Evolutionary conservation across 208 protist species (phyloP), one percentile per base, ranked within the genome.

Genomic region (Polymyxa betae): DNA sequence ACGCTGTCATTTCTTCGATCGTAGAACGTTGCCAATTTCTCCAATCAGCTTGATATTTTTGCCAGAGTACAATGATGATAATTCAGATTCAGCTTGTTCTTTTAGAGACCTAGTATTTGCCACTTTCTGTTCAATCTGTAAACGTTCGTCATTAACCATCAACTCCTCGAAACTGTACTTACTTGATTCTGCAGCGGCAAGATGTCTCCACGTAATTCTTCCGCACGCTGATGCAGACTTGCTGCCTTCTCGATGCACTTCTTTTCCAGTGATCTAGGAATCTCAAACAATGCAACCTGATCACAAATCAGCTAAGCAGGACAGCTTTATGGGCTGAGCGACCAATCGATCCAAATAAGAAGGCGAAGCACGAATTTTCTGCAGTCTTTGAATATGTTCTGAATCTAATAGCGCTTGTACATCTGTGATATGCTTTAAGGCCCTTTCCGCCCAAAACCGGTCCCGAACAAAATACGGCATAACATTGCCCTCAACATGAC

Each of bases 11-110:
- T 60, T 60, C 24, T 5, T n/a, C n/a, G n/a, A 82, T 43, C n/a
- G 5, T 5, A 82, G 5, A 12, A 82, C 72, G 40, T 82, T 82
- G 5, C 72, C 72, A n/a, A 82, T 82, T 35, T 82, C 72, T 20
- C 72, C 72, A 35, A 82, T 82, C 72, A 82, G n/a, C 72, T 82
- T 82, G 72, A 82, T 82, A 35, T n/a, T 82, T n/a, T 82, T 82
- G 16, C 72, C 72, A 20, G 5, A 38, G 72, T 45, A 82, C n/a
- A 82, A 82, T 5, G 16, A 5, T 43, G 16, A 5, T 43, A 82
- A n/a, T 82, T 5, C 72, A 5, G 5, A 5, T 82, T 82, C 72
- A 5, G 40, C 40, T 12, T 43, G n/a, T 82, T 82, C 72, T 82
- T 82, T 82, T 20, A 40, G n/a, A 5, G 16, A 82, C 5, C 5